Percentiles rank a stretch among this genome's conserved stretches.
phyloP scores from a whole-genome alignment of 345 rosid species.

The Camelina sativa region DNA sequence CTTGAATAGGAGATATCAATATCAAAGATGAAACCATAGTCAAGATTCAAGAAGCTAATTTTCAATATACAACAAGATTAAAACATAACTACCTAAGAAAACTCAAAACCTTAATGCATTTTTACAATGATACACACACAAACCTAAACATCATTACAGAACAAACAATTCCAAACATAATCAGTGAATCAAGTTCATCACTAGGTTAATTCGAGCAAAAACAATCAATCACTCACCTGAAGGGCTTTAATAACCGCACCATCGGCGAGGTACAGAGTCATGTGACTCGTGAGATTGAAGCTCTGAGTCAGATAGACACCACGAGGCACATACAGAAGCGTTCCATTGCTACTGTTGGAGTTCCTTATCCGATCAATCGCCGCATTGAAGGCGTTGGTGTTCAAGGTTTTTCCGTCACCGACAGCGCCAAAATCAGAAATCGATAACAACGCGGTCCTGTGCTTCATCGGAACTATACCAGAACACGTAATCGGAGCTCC shows the following conservation, averaged over 20 bases:
- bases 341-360: conserved; percentile 61
- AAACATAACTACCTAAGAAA: too few relatives aligned
- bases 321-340: conserved; percentile 77
- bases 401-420: conserved; percentile 78
- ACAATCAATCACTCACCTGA: conserved; percentile 52
- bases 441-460: conserved; percentile 60
- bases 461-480: conserved; percentile 69
- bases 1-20: too few relatives aligned
- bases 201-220: too few relatives aligned
- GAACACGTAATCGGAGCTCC: conserved; percentile 67
- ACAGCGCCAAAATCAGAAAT: conserved; percentile 82
- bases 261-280: conserved; percentile 87
- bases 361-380: conserved; percentile 74
- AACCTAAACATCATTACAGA: too few relatives aligned
- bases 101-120: too few relatives aligned
- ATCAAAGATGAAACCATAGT: too few relatives aligned
- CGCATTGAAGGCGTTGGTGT: conserved; percentile 71
- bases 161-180: not conserved
- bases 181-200: not conserved
- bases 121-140: too few relatives aligned
- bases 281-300: conserved; percentile 82
- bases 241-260: conserved; percentile 87
- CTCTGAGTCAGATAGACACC: conserved; percentile 79
- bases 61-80: too few relatives aligned
- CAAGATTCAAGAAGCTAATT: too few relatives aligned